Evolutionary conservation across 495 filamentous ascomycete genomes (phyloP).

Genomic region (Pseudoneurospora amorphoporcata): DNA sequence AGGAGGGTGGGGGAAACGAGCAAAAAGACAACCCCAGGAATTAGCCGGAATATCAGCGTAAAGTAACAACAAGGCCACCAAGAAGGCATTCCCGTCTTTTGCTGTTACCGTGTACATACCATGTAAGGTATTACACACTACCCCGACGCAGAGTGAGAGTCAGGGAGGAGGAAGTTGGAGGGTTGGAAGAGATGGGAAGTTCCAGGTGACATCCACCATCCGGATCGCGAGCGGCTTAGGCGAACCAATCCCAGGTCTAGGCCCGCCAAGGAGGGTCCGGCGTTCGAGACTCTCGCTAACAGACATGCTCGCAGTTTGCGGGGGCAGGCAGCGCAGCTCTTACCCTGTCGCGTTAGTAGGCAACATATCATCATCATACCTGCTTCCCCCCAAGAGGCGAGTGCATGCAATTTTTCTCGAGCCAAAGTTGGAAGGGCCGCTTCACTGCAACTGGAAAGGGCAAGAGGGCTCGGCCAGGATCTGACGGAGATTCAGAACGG

Average conservation of each 20-base stretch:
- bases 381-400: neutral
- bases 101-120: neutral
- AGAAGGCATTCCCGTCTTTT: neutral
- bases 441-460: neutral
- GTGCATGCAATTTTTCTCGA: neutral
- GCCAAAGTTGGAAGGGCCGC: neutral
- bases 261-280: neutral
- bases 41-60: neutral
- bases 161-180: neutral
- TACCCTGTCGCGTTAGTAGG: neutral
- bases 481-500: neutral
- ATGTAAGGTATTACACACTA: neutral
- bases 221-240: neutral
- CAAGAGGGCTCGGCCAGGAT: neutral
- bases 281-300: neutral
- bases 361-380: neutral
- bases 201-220: neutral
- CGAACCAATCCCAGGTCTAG: neutral
- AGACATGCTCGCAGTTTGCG: neutral
- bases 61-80: neutral
- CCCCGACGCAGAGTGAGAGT: neutral
- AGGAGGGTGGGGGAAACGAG: neutral
- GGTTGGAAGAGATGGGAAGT: neutral
- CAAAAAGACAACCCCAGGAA: neutral
- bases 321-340: neutral